phyloP scores from a whole-genome alignment of 139 green algal genomes.

The Limnomonas spitsbergensis region DNA sequence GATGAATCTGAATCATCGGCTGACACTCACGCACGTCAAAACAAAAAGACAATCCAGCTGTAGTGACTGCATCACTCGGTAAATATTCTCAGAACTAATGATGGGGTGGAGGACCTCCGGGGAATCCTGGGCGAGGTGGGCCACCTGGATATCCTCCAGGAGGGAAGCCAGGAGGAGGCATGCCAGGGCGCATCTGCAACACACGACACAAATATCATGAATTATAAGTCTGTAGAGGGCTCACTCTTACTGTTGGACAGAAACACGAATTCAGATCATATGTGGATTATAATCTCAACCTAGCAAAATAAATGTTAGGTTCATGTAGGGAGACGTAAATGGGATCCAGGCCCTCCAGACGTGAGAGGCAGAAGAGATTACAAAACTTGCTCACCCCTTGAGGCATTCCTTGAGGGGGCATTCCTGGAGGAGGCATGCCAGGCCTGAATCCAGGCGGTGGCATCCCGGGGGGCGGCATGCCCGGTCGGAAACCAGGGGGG shows the following conservation, averaged over 20 bases:
- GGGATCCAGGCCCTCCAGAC: neutral
- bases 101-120: conserved; percentile 1
- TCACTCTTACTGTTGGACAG: too few relatives aligned
- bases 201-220: conserved; percentile 3
- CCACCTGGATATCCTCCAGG: conserved; percentile 16
- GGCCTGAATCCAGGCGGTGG: conserved; percentile 13
- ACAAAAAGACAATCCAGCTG: too few relatives aligned
- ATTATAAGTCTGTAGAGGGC: neutral
- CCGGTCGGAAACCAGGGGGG: conserved; percentile 24
- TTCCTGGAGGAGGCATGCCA: conserved; percentile 32
- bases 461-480: conserved; percentile 52
- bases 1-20: too few relatives aligned
- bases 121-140: conserved; percentile 18
- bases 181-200: conserved; percentile 15
- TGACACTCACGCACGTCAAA: too few relatives aligned
- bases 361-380: neutral
- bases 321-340: neutral
- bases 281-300: neutral
- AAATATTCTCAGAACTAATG: too few relatives aligned
- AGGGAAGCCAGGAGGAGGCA: conserved; percentile 21
- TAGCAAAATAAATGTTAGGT: neutral
- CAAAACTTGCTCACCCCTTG: conserved; percentile 2
- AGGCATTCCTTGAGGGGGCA: conserved; percentile 50
- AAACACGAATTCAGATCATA: neutral
- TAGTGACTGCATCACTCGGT: too few relatives aligned